Conservation (phyloP, 352 stramenopile species). For the Elongisporangium undulatum region DNA sequence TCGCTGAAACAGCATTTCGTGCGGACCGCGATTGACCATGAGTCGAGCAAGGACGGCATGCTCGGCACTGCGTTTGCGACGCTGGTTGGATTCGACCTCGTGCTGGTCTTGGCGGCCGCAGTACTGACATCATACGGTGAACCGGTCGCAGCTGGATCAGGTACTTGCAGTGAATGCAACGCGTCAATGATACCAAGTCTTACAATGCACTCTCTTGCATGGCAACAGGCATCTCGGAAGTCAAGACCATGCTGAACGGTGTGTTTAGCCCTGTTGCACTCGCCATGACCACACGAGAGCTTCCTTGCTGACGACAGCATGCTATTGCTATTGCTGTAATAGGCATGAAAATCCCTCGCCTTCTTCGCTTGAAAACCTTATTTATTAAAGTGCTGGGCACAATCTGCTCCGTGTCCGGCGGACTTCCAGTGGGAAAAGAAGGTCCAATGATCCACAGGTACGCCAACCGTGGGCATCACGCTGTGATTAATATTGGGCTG, state of each 20-base stretch:
- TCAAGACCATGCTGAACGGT: slow-evolving; percentile 92
- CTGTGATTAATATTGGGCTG: background rate
- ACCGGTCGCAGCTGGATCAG: slow-evolving; percentile 72
- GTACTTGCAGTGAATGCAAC: slow-evolving; percentile 12
- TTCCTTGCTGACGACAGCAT: background rate
- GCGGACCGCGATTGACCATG: slow-evolving; percentile 53
- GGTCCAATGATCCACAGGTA: slow-evolving; percentile 91
- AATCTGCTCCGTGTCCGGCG: slow-evolving; percentile 78
- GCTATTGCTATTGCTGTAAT: no score
- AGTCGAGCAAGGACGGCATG: slow-evolving; percentile 53
- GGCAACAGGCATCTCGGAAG: slow-evolving; percentile 82
- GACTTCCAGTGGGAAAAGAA: slow-evolving; percentile 89
- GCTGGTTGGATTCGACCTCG: slow-evolving; percentile 63
- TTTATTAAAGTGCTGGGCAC: slow-evolving; percentile 88
- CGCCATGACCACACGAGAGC: background rate
- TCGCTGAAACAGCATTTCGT: slow-evolving; percentile 72
- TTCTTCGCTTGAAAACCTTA: slow-evolving; percentile 74
- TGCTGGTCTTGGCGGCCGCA: slow-evolving; percentile 69
- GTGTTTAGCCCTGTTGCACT: slow-evolving; percentile 6
- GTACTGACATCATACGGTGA: slow-evolving; percentile 70
- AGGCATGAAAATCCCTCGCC: slow-evolving; percentile 78
- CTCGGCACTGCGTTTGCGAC: slow-evolving; percentile 71
- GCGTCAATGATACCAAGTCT: background rate
- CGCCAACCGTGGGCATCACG: background rate
- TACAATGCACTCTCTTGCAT: background rate